Percentiles rank a stretch among this genome's conserved stretches.
These are phyloP conservation scores for Stephanodiscus minutulus DNA, from an alignment of 108 stramenopile species.

Conservation along the genomic window DNA sequence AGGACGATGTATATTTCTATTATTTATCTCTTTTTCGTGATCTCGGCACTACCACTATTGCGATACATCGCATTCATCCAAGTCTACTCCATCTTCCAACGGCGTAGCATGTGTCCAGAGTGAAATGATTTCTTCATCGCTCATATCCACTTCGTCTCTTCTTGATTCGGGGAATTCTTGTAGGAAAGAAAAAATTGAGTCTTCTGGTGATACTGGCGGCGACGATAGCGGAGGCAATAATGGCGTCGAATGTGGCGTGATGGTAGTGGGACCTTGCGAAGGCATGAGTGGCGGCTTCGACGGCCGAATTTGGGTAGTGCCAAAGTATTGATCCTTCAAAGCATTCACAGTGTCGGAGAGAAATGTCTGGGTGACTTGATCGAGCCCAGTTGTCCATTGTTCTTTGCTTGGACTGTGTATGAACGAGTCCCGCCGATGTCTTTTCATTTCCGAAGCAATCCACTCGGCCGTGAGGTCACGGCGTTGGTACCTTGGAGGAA, in stretches of 20 bases:
- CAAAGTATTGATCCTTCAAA: neutral
- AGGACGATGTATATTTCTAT: too few relatives aligned
- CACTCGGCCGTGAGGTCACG: constrained; percentile 15
- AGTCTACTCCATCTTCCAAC: constrained; percentile 13
- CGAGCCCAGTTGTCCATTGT: constrained; percentile 14
- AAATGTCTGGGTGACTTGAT: constrained; percentile 15
- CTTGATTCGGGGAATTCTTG: neutral
- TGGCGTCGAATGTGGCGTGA: constrained; percentile 30
- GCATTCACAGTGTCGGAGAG: constrained; percentile 8
- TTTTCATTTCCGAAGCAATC: constrained; percentile 1
- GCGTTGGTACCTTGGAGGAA: constrained; percentile 33
- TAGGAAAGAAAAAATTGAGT: neutral
- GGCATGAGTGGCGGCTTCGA: neutral
- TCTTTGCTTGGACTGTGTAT: constrained; percentile 7
- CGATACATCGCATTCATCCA: too few relatives aligned
- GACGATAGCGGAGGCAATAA: neutral
- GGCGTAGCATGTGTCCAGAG: neutral
- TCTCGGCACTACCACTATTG: too few relatives aligned
- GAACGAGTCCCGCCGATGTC: neutral
- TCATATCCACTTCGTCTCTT: constrained; percentile 20
- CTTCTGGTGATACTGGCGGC: neutral
- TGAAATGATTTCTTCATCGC: constrained; percentile 15
- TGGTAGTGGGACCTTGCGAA: constrained; percentile 2
- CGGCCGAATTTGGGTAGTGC: neutral
- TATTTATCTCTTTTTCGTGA: too few relatives aligned